Evolutionary conservation across 805 yeast genomes (phyloP), one percentile per base, ranked within the genome.

Genomic region (Candida sanyiensis): DNA sequence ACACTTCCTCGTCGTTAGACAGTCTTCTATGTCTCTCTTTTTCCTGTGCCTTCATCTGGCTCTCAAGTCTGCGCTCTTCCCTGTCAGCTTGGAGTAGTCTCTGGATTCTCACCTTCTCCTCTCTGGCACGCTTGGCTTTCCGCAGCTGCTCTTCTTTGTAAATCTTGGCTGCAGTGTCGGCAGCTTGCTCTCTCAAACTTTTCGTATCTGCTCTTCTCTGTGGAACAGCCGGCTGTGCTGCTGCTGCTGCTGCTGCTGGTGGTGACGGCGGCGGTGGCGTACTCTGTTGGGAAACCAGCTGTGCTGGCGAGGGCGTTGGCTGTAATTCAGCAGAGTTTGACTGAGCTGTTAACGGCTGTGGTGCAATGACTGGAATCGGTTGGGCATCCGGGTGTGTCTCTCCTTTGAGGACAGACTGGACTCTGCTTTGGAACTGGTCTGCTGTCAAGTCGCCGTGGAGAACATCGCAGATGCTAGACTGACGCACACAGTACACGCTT

Each of bases 81-180:
- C 71, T 61, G 52, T 80, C 86, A 2, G 73, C 68, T 42, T 69
- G 60, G 32, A 83, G 57, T 16, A 80, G 58, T 34, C 64, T 63
- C 37, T 76, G 54, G 10, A 83, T 70, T 18, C 87, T 64, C 38
- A 72, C 69, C 27, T 72, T 69, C 44, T 83, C 89, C 33, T 69
- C 70, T 16, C 49, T 53, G 5, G 64, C 76, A 8, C 55, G 52
- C 35, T 48, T 47, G 24, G 59, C 62, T 34, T 66, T 62, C 37
- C 56, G 59, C 3, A 57, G 44, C 22, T 63, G 55, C 32, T 66
- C 66, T 27, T 69, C 68, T 35, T 62, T 59, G 37, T 67, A 67
- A 26, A 46, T 59, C 43, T 46, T 50, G 15, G 66, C 64, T 23
- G 65, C 62, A 21, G 56, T 38, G 22, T 65, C 73, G 0, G 67